A percentile compares a stretch with the other conserved stretches of the same genome.
phyloP scores from a whole-genome alignment of 257 asterid genomes.

The Mitragyna speciosa region DNA sequence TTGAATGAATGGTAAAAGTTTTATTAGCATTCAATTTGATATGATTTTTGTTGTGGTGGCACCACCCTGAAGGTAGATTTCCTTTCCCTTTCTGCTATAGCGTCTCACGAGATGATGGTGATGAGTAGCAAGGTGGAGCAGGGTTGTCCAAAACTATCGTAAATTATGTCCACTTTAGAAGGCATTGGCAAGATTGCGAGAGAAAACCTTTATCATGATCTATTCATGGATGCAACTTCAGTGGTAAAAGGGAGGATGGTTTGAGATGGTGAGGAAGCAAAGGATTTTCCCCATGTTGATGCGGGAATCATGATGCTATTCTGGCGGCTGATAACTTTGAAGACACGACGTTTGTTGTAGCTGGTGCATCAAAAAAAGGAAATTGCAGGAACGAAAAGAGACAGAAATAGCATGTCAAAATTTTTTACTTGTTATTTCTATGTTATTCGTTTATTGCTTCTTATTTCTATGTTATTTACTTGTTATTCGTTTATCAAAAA shows the following conservation, averaged over 20 bases:
- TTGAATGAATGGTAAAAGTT: not conserved
- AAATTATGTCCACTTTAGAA: not conserved
- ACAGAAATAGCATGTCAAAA: too few species aligned
- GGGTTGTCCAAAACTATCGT: not conserved
- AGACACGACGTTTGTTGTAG: not conserved
- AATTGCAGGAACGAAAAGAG: too few species aligned
- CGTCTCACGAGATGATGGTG: not conserved
- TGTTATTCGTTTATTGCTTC: too few species aligned
- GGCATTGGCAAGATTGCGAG: not conserved
- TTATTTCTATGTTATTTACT: too few species aligned
- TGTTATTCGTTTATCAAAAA: too few species aligned
- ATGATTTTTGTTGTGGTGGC: not conserved
- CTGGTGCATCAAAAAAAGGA: too few species aligned
- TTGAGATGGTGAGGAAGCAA: not conserved
- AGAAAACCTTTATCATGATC: not conserved
- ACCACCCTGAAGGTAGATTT: not conserved
- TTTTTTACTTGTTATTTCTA: too few species aligned
- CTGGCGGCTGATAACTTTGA: not conserved
- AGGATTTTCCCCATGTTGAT: not conserved
- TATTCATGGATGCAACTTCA: not conserved
- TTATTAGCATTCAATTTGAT: not conserved
- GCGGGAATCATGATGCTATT: not conserved
- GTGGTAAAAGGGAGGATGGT: not conserved
- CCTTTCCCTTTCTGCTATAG: not conserved
- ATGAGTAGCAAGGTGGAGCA: not conserved